Evolutionary conservation across 2,329 filamentous ascomycete genomes (phyloP).

Genomic region (Pezicula carpinea): DNA sequence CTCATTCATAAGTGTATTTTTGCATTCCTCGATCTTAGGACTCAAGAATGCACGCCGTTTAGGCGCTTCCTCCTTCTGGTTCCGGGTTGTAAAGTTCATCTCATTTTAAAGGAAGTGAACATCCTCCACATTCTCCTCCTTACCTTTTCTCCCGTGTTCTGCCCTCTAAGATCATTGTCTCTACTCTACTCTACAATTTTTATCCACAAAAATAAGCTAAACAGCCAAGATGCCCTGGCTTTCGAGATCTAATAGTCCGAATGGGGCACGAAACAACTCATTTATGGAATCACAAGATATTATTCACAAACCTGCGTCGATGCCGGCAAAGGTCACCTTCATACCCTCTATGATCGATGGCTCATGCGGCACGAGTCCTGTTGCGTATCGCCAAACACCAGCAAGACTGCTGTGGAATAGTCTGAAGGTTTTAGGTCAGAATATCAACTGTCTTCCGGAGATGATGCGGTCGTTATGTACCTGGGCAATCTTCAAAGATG

Average conservation of each 20-base stretch:
- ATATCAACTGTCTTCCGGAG: slow-evolving; percentile 6
- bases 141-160: background rate
- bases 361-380: slow-evolving; percentile 11
- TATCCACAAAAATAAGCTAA: background rate
- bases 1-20: no score
- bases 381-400: slow-evolving; percentile 5
- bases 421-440: slow-evolving; percentile 7
- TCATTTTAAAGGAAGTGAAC: no score
- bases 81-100: no score
- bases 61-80: no score
- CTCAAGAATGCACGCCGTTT: no score
- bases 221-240: background rate
- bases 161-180: background rate
- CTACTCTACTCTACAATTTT: background rate
- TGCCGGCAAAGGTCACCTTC: slow-evolving; percentile 4
- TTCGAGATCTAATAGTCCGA: background rate
- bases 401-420: slow-evolving; percentile 2
- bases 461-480: slow-evolving; percentile 5
- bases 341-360: slow-evolving; percentile 15
- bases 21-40: no score
- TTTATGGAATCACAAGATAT: background rate
- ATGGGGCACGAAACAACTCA: background rate
- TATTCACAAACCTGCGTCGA: background rate
- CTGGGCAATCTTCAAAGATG: background rate
- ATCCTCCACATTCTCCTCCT: no score